A percentile compares a stretch with the other conserved stretches of the same genome.
Conservation (phyloP, 768 basidiomycete species). For the Daedaleopsis sinensis region DNA sequence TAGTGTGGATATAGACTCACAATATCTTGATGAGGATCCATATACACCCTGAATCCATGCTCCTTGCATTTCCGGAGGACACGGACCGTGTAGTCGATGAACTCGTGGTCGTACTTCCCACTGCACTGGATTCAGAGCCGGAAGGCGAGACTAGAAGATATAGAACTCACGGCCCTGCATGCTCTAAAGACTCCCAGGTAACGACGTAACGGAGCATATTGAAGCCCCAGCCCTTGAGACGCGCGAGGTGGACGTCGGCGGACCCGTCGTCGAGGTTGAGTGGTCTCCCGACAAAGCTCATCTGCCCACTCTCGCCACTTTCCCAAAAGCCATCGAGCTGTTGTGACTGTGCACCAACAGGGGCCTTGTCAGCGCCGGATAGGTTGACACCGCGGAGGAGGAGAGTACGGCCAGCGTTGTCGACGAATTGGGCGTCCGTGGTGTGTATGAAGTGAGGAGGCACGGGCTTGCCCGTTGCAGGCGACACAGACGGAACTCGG, state of each 20-base stretch:
- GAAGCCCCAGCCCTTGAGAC: slow-evolving; percentile 94
- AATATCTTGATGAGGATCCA: slow-evolving; percentile 96
- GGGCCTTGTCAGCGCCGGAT: slow-evolving; percentile 86
- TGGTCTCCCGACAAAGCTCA: slow-evolving; percentile 76
- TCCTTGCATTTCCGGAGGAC: slow-evolving; percentile 91
- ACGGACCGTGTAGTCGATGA: slow-evolving; percentile 88
- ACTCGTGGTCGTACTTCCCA: slow-evolving; percentile 87
- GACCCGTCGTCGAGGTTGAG: slow-evolving; percentile 84
- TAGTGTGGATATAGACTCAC: slow-evolving; percentile 43
- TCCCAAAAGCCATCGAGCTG: slow-evolving; percentile 82
- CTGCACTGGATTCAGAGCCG: slow-evolving; percentile 42
- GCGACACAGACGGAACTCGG: slow-evolving; percentile 55
- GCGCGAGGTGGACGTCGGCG: slow-evolving; percentile 81
- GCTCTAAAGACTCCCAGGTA: slow-evolving; percentile 96
- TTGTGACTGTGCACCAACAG: slow-evolving; percentile 68
- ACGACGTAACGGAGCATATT: slow-evolving; percentile 82
- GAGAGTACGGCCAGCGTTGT: slow-evolving; percentile 72
- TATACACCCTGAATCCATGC: slow-evolving; percentile 87
- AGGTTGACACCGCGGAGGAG: slow-evolving; percentile 95
- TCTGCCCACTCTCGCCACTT: slow-evolving; percentile 65
- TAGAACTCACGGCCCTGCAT: slow-evolving; percentile 88
- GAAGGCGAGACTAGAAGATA: background rate
- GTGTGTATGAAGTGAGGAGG: slow-evolving; percentile 65
- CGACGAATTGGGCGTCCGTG: slow-evolving; percentile 68
- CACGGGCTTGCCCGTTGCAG: slow-evolving; percentile 54